Evolutionary conservation across 352 stramenopile genomes (phyloP).

Genomic region (Pythium graminicola): DNA sequence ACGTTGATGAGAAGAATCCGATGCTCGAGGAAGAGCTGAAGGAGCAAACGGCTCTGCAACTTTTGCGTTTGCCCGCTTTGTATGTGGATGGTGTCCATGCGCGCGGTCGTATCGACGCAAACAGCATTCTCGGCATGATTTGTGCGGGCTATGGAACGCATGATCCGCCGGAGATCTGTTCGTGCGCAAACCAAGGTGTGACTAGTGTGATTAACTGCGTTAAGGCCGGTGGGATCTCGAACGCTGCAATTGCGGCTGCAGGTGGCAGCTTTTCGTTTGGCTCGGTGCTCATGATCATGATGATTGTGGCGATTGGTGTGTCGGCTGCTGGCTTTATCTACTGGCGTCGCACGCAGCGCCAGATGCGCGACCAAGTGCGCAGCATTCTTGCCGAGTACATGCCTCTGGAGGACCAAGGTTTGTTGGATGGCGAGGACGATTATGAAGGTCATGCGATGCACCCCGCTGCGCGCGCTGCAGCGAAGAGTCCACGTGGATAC

Average conservation of each 20-base stretch:
- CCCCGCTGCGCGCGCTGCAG: constrained; percentile 54
- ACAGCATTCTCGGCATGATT: constrained; percentile 79
- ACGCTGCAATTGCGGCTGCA: constrained; percentile 44
- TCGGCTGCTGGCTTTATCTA: constrained; percentile 80
- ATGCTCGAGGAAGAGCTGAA: constrained; percentile 88
- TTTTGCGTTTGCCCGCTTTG: constrained; percentile 89
- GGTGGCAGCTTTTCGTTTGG: constrained; percentile 70
- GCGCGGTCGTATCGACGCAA: constrained; percentile 85
- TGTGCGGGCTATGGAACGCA: constrained; percentile 79
- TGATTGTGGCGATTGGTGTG: constrained; percentile 70
- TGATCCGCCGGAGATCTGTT: constrained; percentile 71
- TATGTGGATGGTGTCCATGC: constrained; percentile 95
- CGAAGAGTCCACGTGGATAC: constrained; percentile 79
- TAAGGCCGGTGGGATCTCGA: constrained; percentile 61
- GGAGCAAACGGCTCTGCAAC: constrained; percentile 84
- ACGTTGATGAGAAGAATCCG: constrained; percentile 82
- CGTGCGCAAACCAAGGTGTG: constrained; percentile 56
- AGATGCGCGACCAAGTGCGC: constrained; percentile 94
- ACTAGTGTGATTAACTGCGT: constrained; percentile 59
- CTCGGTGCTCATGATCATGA: constrained; percentile 80
- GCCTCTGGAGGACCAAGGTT: constrained; percentile 86
- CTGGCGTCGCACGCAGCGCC: constrained; percentile 86
- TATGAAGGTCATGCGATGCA: constrained; percentile 62
- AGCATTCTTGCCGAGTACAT: constrained; percentile 97
- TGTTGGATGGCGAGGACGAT: constrained; percentile 58